Conservation (phyloP, 2,329 filamentous ascomycete species). For the Colletotrichum filicis region DNA sequence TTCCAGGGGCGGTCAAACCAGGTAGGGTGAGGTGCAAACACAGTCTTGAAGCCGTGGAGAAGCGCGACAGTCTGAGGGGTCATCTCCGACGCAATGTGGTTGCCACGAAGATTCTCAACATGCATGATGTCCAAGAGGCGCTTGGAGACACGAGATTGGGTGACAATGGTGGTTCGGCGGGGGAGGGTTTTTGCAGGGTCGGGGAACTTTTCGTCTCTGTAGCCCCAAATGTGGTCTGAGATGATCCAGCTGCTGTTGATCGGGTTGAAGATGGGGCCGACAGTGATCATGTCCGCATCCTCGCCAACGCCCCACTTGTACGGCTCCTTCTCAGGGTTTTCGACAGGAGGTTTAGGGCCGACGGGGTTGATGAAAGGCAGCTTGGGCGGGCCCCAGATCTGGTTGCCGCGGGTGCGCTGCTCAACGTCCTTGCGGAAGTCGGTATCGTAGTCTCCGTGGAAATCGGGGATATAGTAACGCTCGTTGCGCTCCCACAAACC, state of each 20-base stretch:
- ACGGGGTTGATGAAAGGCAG: conserved; percentile 70
- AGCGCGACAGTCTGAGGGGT: conserved; percentile 78
- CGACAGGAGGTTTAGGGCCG: conserved; percentile 71
- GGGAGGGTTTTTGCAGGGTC: conserved; percentile 68
- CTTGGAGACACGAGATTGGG: conserved; percentile 78
- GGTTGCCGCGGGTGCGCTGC: conserved; percentile 57
- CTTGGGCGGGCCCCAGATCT: conserved; percentile 74
- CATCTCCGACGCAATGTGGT: conserved; percentile 85
- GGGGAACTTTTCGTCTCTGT: conserved; percentile 60
- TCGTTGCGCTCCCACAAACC: conserved; percentile 80
- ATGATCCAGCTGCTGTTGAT: conserved; percentile 79
- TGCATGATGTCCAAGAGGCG: conserved; percentile 81
- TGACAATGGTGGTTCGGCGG: conserved; percentile 81
- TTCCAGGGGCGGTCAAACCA: conserved; percentile 82
- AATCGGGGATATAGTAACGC: conserved; percentile 77
- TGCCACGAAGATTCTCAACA: conserved; percentile 76
- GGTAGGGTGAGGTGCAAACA: conserved; percentile 82
- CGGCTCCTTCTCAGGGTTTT: conserved; percentile 69
- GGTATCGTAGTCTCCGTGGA: conserved; percentile 74
- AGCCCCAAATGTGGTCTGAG: conserved; percentile 75
- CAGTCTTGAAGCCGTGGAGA: conserved; percentile 82
- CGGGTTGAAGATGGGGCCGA: conserved; percentile 84
- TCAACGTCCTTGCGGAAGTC: conserved; percentile 75
- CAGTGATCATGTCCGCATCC: conserved; percentile 78
- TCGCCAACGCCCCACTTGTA: conserved; percentile 83